Percentiles rank a stretch among this genome's conserved stretches.
Evolutionary conservation across 1,139 yeast genomes (phyloP).

Genomic region (Debaryomyces sp.): DNA sequence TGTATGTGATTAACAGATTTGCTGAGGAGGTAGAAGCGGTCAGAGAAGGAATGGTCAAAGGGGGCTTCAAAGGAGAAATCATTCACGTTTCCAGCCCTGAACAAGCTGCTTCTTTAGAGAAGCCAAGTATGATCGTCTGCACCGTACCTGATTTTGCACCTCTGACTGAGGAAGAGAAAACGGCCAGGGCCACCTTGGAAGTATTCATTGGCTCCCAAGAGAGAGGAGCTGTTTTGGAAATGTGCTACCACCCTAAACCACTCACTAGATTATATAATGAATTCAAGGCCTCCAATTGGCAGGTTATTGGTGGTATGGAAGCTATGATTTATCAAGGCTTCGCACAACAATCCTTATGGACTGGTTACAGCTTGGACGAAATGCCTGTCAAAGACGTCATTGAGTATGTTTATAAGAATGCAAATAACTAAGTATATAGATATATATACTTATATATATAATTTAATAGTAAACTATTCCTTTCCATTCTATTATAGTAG

Average conservation of each 20-base stretch:
- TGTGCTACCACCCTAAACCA: constrained; percentile 33
- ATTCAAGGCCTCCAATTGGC: constrained; percentile 25
- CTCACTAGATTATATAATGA: constrained; percentile 24
- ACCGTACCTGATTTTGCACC: constrained; percentile 33
- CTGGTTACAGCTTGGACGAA: constrained; percentile 22
- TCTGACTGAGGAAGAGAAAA: constrained; percentile 20
- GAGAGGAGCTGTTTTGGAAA: constrained; percentile 31
- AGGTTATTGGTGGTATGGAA: constrained; percentile 27
- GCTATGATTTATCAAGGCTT: constrained; percentile 35
- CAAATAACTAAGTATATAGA: not conserved
- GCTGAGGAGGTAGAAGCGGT: constrained; percentile 25
- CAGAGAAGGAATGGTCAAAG: constrained; percentile 17
- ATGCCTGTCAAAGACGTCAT: constrained; percentile 15
- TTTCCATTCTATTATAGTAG: not conserved
- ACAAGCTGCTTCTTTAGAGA: constrained; percentile 18
- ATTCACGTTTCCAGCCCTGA: constrained; percentile 23
- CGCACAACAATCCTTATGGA: constrained; percentile 32
- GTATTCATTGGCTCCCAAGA: constrained; percentile 22
- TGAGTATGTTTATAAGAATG: constrained; percentile 2
- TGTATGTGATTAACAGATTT: constrained; percentile 30
- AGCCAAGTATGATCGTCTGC: constrained; percentile 24
- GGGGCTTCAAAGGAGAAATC: constrained; percentile 24
- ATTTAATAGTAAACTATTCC: not conserved
- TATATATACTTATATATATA: not conserved
- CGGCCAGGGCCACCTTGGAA: constrained; percentile 26